These are phyloP conservation scores for Jamesozyma jinghongensis DNA, from an alignment of 805 yeast species.

Conservation along the genomic window DNA sequence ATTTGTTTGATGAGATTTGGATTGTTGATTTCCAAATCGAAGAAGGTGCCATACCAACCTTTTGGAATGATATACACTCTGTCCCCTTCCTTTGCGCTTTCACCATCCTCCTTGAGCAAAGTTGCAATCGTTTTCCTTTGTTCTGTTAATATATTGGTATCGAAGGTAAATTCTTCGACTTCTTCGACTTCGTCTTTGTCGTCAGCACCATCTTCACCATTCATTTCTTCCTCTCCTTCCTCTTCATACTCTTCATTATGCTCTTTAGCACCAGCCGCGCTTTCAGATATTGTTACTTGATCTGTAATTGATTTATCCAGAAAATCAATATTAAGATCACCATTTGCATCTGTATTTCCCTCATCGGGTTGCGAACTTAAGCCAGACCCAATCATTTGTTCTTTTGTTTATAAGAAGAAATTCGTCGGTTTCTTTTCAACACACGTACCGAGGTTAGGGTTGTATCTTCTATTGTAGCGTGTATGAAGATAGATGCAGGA, in stretches of 20 bases:
- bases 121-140: constrained; percentile 16
- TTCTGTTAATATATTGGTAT: background rate
- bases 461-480: no score
- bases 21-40: constrained; percentile 25
- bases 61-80: constrained; percentile 41
- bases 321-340: background rate
- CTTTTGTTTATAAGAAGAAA: no score
- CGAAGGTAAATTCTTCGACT: no score
- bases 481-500: no score
- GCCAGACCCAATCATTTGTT: no score
- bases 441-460: no score
- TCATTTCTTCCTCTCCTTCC: background rate
- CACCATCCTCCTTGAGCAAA: constrained; percentile 9
- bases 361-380: background rate
- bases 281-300: background rate
- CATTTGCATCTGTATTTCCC: background rate
- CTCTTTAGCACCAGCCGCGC: background rate
- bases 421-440: no score
- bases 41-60: constrained; percentile 36
- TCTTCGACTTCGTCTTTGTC: background rate
- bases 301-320: constrained; percentile 1
- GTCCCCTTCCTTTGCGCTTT: constrained; percentile 37
- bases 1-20: constrained; percentile 38
- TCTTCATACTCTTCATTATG: background rate
- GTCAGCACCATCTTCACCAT: background rate